Evolutionary conservation across 192 early-diverging fungal species (phyloP), one percentile per base, ranked within the genome.

Genomic region (Globomyces pollinis-pini): DNA sequence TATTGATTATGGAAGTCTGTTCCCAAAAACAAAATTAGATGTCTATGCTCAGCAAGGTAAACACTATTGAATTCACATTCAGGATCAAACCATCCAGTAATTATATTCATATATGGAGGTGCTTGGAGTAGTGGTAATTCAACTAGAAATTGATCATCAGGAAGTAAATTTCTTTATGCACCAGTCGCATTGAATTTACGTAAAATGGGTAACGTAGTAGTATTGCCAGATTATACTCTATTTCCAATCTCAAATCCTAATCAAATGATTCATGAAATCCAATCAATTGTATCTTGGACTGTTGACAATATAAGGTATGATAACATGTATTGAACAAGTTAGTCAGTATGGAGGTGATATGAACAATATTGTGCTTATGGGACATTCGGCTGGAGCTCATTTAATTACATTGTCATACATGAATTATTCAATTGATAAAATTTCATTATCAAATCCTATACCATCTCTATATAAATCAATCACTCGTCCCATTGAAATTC

Each of bases 61-160:
- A n/a, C n/a, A n/a, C n/a, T n/a, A n/a, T n/a, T n/a, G n/a, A n/a
- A n/a, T n/a, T n/a, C n/a, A n/a, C n/a, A n/a, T n/a, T n/a, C n/a
- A n/a, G n/a, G n/a, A n/a, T n/a, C n/a, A n/a, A n/a, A 43, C 13
- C 61, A 33, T 36, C 74, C 74, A 0, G 74, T 76, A 33, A 58
- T 76, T 41, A 39, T 76, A 3, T 76, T 76, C 44, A 62, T 76
- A 9, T 72, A 76, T 54, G 74, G 74, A 11, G 74, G 71, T 16
- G 65, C 54, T 12, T 75, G 72, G 74, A 58, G 28, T 16, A 44
- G 60, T 6, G 71, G 68, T 44, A 52, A 26, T n/a, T n/a, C n/a
- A n/a, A n/a, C n/a, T n/a, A n/a, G n/a, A n/a, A n/a, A n/a, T n/a
- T n/a, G n/a, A n/a, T 57, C 50, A 35, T 39, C 21, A 28, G 64